Evolutionary conservation across 2,329 filamentous ascomycete genomes (phyloP).

Genomic region (Apiospora marii): DNA sequence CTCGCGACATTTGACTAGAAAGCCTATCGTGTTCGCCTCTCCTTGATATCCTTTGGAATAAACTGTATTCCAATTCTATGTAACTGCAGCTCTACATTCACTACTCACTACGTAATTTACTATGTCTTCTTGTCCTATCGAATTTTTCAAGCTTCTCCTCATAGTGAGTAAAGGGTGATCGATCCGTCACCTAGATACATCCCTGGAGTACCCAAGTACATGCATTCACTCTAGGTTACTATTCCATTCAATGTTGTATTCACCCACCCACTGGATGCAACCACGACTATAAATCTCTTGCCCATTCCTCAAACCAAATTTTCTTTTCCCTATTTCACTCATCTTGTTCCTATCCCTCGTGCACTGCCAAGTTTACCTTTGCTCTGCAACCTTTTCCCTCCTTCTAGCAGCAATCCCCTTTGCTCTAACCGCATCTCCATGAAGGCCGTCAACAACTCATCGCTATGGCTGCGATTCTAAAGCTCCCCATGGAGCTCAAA

Average conservation of each 20-base stretch:
- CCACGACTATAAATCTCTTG: background rate
- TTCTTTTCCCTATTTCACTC: too few species aligned
- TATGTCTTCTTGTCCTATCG: background rate
- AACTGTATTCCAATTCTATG: too few species aligned
- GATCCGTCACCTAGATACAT: background rate
- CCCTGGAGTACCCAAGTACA: background rate
- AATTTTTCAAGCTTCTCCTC: background rate
- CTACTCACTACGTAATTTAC: background rate
- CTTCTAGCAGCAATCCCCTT: background rate
- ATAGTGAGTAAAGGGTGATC: background rate
- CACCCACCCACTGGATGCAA: too few species aligned
- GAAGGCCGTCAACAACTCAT: background rate
- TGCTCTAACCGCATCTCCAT: background rate
- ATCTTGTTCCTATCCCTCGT: background rate
- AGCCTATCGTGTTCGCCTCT: too few species aligned
- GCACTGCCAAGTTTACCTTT: background rate
- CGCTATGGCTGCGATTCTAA: background rate
- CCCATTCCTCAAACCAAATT: too few species aligned
- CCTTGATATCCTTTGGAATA: too few species aligned
- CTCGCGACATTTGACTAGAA: too few species aligned
- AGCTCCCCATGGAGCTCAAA: background rate
- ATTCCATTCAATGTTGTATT: too few species aligned
- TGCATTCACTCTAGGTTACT: too few species aligned
- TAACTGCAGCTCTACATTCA: too few species aligned
- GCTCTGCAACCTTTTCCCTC: background rate